Percentiles rank a stretch among this genome's conserved stretches.
Evolutionary conservation across 805 yeast species (phyloP).

Genomic region (Pichia californica): DNA sequence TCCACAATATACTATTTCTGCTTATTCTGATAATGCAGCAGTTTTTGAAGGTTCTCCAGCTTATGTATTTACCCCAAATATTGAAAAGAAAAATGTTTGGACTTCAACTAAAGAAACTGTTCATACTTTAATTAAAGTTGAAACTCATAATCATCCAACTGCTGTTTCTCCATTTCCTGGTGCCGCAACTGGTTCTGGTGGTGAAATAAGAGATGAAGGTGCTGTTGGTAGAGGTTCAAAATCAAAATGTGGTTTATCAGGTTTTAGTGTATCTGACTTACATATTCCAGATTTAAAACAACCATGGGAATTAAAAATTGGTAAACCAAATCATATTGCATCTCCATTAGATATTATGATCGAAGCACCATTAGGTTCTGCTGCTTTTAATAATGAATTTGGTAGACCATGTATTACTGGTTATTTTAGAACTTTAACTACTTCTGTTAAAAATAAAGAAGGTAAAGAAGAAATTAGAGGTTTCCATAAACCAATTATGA

Average conservation of each 20-base stretch:
- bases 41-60: constrained; percentile 82
- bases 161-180: constrained; percentile 99
- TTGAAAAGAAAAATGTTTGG: constrained; percentile 61
- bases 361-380: constrained; percentile 96
- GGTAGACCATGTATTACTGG: constrained; percentile 98
- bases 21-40: constrained; percentile 97
- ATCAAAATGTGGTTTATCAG: constrained; percentile 93
- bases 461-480: constrained; percentile 80
- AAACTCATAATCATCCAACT: constrained; percentile 98
- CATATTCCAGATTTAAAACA: constrained; percentile 77
- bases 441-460: constrained; percentile 56
- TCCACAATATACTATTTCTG: constrained; percentile 81
- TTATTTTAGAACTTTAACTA: constrained; percentile 90
- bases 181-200: constrained; percentile 99
- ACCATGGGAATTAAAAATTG: constrained; percentile 93
- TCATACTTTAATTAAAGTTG: constrained; percentile 90
- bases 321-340: constrained; percentile 91
- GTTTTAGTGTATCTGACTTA: constrained; percentile 87
- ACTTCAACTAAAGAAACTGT: constrained; percentile 66
- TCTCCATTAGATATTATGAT: constrained; percentile 90
- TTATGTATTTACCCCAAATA: constrained; percentile 72
- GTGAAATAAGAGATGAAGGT: constrained; percentile 99
- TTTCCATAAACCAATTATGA: constrained; percentile 97
- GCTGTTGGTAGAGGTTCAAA: constrained; percentile 99
- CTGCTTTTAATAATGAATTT: constrained; percentile 96